Evolutionary conservation across 2,329 filamentous ascomycete genomes (phyloP).

Genomic region (Claviceps lovelessii): DNA sequence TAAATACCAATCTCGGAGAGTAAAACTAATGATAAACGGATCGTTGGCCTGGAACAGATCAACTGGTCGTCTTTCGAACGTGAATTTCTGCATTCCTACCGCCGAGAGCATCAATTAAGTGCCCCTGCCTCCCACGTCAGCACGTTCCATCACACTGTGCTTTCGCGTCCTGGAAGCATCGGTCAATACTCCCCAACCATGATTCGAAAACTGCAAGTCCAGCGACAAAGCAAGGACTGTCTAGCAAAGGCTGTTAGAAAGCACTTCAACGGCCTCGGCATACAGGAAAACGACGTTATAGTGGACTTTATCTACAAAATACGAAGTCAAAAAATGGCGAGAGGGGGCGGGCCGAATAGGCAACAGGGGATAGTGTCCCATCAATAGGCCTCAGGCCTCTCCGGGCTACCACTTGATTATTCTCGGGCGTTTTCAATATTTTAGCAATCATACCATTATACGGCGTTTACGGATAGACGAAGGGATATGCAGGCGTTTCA

Average conservation of each 20-base stretch:
- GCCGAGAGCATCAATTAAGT: conserved; percentile 56
- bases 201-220: conserved; percentile 47
- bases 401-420: neutral
- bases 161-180: conserved; percentile 48
- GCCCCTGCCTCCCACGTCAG: conserved; percentile 56
- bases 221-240: conserved; percentile 57
- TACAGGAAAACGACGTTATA: conserved; percentile 71
- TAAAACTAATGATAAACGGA: conserved; percentile 5
- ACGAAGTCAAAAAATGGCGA: conserved; percentile 18
- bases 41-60: conserved; percentile 24
- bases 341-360: conserved; percentile 14
- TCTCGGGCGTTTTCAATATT: neutral
- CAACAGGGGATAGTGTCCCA: conserved; percentile 1
- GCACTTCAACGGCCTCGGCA: conserved; percentile 67
- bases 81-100: conserved; percentile 58
- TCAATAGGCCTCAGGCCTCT: conserved; percentile 50
- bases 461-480: neutral
- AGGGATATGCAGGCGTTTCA: neutral
- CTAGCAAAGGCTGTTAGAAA: conserved; percentile 60
- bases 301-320: conserved; percentile 66
- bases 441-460: neutral
- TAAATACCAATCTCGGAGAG: neutral
- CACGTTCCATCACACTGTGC: conserved; percentile 46
- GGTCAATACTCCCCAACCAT: conserved; percentile 64
- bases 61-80: conserved; percentile 57